A percentile compares a stretch with the other conserved stretches of the same genome.
phyloP scores from a whole-genome alignment of 2,329 filamentous ascomycete species.

The Alternaria panax region DNA sequence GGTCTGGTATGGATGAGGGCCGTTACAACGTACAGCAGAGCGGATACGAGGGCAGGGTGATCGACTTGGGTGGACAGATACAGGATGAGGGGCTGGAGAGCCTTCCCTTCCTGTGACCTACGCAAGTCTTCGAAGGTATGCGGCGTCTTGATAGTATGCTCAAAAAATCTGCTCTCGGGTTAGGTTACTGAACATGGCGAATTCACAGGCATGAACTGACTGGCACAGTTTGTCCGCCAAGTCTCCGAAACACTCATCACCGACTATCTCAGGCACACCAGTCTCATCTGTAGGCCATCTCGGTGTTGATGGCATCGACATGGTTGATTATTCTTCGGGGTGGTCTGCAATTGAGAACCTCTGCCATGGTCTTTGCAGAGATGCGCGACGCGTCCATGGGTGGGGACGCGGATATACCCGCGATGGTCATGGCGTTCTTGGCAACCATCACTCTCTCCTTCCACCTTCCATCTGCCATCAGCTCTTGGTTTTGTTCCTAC shows the following conservation, averaged over 20 bases:
- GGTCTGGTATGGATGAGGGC: background rate
- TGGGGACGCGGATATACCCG: conserved; percentile 3
- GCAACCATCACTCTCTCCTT: conserved; percentile 14
- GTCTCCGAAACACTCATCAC: conserved; percentile 67
- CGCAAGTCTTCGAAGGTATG: conserved; percentile 77
- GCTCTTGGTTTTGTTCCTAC: background rate
- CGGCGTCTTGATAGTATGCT: conserved; percentile 68
- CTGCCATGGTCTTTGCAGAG: conserved; percentile 12
- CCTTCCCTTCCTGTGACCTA: conserved; percentile 66
- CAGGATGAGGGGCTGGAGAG: conserved; percentile 68
- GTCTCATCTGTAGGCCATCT: conserved; percentile 37
- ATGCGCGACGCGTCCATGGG: conserved; percentile 15
- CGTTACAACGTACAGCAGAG: conserved; percentile 67
- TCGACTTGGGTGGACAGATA: conserved; percentile 69
- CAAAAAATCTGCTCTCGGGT: conserved; percentile 48
- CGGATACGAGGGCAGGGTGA: conserved; percentile 75
- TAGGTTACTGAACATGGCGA: conserved; percentile 18
- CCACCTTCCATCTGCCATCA: no score
- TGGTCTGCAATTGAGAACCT: conserved; percentile 11
- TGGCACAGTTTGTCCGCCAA: conserved; percentile 72
- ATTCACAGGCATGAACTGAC: conserved; percentile 24
- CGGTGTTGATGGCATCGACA: conserved; percentile 41
- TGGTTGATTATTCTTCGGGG: conserved; percentile 16
- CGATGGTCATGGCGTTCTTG: conserved; percentile 29
- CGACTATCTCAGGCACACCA: conserved; percentile 64